These are phyloP conservation scores for Penicillium sp. DNA, from an alignment of 2,329 filamentous ascomycete genomes.

Conservation along the genomic window DNA sequence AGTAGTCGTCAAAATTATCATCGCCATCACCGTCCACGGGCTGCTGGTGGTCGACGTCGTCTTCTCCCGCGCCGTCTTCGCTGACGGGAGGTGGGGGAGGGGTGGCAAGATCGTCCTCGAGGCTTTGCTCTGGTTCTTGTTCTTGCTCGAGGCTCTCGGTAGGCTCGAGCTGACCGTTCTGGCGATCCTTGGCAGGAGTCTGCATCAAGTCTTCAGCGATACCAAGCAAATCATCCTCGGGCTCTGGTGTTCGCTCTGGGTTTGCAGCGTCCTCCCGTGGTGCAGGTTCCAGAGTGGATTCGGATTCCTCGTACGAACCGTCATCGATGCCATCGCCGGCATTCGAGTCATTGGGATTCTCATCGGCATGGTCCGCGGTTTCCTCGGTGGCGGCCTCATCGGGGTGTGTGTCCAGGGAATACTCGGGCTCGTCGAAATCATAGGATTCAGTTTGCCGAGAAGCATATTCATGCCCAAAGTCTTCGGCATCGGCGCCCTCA, in stretches of 20 bases:
- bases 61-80: slow-evolving; percentile 21
- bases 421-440: slow-evolving; percentile 7
- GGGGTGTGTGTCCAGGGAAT: slow-evolving; percentile 6
- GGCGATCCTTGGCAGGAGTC: slow-evolving; percentile 18
- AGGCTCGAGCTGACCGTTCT: slow-evolving; percentile 7
- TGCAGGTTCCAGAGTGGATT: slow-evolving; percentile 17
- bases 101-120: slow-evolving; percentile 17
- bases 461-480: slow-evolving; percentile 13
- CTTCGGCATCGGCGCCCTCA: slow-evolving; percentile 11
- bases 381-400: slow-evolving; percentile 11
- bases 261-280: slow-evolving; percentile 7
- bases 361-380: slow-evolving; percentile 10
- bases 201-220: slow-evolving; percentile 33
- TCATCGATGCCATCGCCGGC: slow-evolving; percentile 10
- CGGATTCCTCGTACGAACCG: slow-evolving; percentile 16
- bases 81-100: slow-evolving; percentile 3
- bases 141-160: slow-evolving; percentile 15
- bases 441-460: slow-evolving; percentile 13
- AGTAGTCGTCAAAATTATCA: slow-evolving; percentile 30
- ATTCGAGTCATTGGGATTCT: slow-evolving; percentile 7
- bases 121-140: slow-evolving; percentile 11
- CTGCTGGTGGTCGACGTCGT: slow-evolving; percentile 20
- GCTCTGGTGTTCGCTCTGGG: slow-evolving; percentile 15
- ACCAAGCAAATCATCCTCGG: slow-evolving; percentile 30
- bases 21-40: slow-evolving; percentile 36